Evolutionary conservation across 148 eudicot species (phyloP), one percentile per base, ranked within the genome.

Genomic region (Salicornia ramosissima): DNA sequence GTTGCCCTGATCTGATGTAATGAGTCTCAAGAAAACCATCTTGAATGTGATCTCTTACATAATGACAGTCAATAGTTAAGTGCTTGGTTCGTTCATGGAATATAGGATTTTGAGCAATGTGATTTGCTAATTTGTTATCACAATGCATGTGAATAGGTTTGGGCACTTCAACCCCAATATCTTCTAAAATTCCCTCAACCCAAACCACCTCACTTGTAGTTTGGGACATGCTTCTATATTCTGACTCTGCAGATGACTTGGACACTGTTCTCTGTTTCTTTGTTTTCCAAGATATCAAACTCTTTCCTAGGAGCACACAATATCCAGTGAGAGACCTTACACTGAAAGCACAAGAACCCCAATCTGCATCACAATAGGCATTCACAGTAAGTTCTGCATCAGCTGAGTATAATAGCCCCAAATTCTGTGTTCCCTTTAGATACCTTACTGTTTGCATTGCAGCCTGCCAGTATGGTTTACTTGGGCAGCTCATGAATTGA

Each of bases 371-470:
- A 49, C 53, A 16, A 19, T 49, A 49, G 3, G 6, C 53, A 16
- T 16, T 3, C 0, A 49, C 4, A 3, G 2, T 0, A 1, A 2
- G 22, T 0, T 2, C 53, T 6, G 1, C 5, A 0, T 16, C 5
- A 3, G 22, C 19, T 16, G 53, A 22, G 12, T 16, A 49, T 3
- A 49, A 49, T 0, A 49, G 7, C 21, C 53, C 53, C 16, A 49
- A 4, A 8, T 49, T 3, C 0, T 6, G n/a, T 0, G 53, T 49
- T 16, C 53, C 53, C 7, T 18, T 1, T 1, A 49, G 53, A 7
- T 49, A 16, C 22, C 5, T 49, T 1, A 49, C 5, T 1, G 19
- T 22, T 0, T 10, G 53, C 2, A 8, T 3, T 3, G 53, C 53
- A 16, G 21, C 53, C 2, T 49, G 21, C 14, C 14, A 45, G 13